These are phyloP conservation scores for Phyllosticta capitalensis DNA, from an alignment of 2,329 filamentous ascomycete genomes.

Conservation along the genomic window DNA sequence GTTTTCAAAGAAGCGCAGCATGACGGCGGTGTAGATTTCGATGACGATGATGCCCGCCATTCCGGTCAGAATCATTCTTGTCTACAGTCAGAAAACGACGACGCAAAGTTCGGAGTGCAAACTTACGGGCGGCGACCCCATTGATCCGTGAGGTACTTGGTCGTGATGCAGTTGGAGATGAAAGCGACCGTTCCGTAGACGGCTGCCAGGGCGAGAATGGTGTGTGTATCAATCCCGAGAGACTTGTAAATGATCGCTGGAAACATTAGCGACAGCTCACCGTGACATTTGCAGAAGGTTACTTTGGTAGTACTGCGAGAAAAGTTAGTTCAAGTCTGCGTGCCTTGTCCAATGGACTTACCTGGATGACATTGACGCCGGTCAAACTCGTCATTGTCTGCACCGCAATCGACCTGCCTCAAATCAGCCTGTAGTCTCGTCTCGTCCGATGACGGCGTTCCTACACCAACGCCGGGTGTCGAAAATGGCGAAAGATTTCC, in stretches of 20 bases:
- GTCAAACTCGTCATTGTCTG: conserved; percentile 50
- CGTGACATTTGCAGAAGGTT: too few species aligned
- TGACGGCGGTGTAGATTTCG: conserved; percentile 50
- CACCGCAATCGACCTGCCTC: conserved; percentile 36
- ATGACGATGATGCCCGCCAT: conserved; percentile 44
- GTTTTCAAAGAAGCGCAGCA: conserved; percentile 49
- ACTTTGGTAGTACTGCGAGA: background rate
- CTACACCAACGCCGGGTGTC: conserved; percentile 42
- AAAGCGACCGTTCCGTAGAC: conserved; percentile 48
- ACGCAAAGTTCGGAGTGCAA: conserved; percentile 45
- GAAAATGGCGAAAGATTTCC: conserved; percentile 45
- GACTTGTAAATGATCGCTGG: conserved; percentile 46
- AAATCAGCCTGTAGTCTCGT: background rate
- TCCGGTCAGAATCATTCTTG: conserved; percentile 50
- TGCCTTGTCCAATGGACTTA: conserved; percentile 11
- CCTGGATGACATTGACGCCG: conserved; percentile 48
- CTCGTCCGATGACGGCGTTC: too few species aligned
- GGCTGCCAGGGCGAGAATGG: conserved; percentile 44
- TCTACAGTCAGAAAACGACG: conserved; percentile 51
- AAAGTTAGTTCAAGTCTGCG: too few species aligned
- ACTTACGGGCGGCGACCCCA: conserved; percentile 41
- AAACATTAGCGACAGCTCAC: too few species aligned
- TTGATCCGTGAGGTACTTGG: conserved; percentile 17
- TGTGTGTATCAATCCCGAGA: conserved; percentile 41
- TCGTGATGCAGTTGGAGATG: conserved; percentile 17